Conservation (phyloP, 371 early-diverging fungal genomes). For the Rhizomucor pusillus region DNA sequence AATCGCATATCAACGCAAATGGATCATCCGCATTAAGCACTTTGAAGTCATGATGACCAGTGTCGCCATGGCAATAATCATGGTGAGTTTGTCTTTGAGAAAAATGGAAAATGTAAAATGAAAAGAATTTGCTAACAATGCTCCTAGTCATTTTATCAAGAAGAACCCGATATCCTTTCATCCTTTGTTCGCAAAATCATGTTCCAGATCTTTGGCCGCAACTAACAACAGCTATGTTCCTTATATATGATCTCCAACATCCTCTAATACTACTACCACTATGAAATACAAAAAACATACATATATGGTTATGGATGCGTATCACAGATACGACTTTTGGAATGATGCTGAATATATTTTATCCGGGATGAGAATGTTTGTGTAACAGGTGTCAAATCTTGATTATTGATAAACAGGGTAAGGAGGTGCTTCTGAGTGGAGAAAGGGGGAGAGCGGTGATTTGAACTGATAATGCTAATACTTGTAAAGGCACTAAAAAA, state of each 20-base stretch:
- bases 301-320: not conserved
- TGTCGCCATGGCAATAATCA: constrained; percentile 52
- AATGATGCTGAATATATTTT: no score
- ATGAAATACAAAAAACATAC: no score
- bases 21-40: constrained; percentile 56
- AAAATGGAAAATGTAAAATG: not conserved
- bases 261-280: no score
- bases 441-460: no score
- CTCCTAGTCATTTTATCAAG: constrained; percentile 58
- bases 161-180: constrained; percentile 58
- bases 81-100: constrained; percentile 29
- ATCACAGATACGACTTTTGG: not conserved
- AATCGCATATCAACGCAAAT: constrained; percentile 55
- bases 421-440: not conserved
- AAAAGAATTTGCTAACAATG: not conserved
- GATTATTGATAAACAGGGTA: no score
- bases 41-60: constrained; percentile 55
- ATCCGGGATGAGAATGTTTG: no score
- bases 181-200: constrained; percentile 57
- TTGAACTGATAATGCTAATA: no score
- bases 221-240: constrained; percentile 20
- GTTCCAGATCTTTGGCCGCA: constrained; percentile 55
- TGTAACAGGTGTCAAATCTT: no score
- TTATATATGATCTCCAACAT: no score
- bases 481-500: no score